Percentiles rank a stretch among this genome's conserved stretches.
Evolutionary conservation across 1,284 basidiomycete species (phyloP).

Genomic region (Coniophora puteana): DNA sequence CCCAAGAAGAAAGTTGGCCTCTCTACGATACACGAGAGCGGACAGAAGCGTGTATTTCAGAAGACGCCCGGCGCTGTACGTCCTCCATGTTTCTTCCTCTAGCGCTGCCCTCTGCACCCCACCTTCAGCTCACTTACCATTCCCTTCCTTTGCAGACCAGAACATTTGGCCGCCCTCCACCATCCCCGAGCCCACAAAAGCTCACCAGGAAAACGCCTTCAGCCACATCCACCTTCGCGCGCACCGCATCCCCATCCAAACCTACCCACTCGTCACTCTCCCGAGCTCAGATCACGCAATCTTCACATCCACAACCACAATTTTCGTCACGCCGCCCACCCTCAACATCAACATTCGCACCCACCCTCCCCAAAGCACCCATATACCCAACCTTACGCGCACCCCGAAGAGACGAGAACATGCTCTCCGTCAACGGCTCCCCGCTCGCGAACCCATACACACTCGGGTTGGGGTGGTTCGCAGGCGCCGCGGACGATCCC

Average conservation of each 20-base stretch:
- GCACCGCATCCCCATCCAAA: constrained; percentile 47
- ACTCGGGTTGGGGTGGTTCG: constrained; percentile 52
- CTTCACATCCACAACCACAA: too few species aligned
- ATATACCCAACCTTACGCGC: constrained; percentile 51
- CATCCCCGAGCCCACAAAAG: constrained; percentile 58
- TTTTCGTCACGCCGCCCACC: constrained; percentile 52
- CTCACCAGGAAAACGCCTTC: constrained; percentile 21
- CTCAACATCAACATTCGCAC: constrained; percentile 70
- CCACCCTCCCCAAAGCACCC: constrained; percentile 57
- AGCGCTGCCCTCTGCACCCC: background rate
- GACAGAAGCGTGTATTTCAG: constrained; percentile 33
- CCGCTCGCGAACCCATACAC: constrained; percentile 72
- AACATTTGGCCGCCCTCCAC: constrained; percentile 31
- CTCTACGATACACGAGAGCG: constrained; percentile 42
- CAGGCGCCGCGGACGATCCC: constrained; percentile 30
- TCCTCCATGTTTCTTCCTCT: too few species aligned
- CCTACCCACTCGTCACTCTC: constrained; percentile 10
- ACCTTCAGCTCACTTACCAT: background rate
- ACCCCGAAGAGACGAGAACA: constrained; percentile 65
- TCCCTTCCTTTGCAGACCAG: constrained; percentile 8
- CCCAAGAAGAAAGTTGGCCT: constrained; percentile 52
- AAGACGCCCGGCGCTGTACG: constrained; percentile 50
- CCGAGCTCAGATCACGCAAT: constrained; percentile 13
- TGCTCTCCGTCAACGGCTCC: constrained; percentile 75
- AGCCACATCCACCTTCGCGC: constrained; percentile 22